Conservation (phyloP, 2,329 filamentous ascomycete species). For the Gnomoniopsis smithogilvyi region DNA sequence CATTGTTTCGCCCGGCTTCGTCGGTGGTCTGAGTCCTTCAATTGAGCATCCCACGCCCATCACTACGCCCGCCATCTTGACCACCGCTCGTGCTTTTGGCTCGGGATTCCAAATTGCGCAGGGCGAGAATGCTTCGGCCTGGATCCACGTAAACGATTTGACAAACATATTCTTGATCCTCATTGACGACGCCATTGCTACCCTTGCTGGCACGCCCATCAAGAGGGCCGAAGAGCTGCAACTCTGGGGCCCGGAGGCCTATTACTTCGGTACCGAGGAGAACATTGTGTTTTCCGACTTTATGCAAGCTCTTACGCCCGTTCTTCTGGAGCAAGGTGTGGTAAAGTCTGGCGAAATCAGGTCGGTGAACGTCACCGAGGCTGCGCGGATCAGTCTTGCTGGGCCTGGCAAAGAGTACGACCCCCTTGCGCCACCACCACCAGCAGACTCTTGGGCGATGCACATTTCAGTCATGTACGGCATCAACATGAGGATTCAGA, state of each 20-base stretch:
- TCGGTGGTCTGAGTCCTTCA: constrained; percentile 15
- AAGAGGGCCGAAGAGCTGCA: not conserved
- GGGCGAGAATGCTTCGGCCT: constrained; percentile 18
- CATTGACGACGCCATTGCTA: constrained; percentile 16
- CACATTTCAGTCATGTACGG: constrained; percentile 20
- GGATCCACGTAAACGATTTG: constrained; percentile 20
- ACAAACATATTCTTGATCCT: constrained; percentile 18
- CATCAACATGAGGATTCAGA: constrained; percentile 18
- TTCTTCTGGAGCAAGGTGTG: constrained; percentile 16
- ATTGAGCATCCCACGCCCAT: constrained; percentile 10
- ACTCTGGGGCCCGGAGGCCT: constrained; percentile 20
- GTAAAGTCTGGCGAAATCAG: constrained; percentile 12
- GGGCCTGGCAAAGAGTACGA: constrained; percentile 18
- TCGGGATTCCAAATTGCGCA: constrained; percentile 18
- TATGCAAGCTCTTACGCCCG: constrained; percentile 11
- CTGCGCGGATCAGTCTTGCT: constrained; percentile 16
- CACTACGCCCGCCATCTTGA: constrained; percentile 16
- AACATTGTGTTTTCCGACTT: constrained; percentile 16
- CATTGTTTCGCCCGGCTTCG: constrained; percentile 17
- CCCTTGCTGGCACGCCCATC: constrained; percentile 14
- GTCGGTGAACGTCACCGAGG: constrained; percentile 18
- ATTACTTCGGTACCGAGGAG: constrained; percentile 20
- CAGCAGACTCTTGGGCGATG: constrained; percentile 20
- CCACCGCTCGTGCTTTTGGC: constrained; percentile 17
- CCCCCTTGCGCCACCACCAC: constrained; percentile 18